Evolutionary conservation across 1,284 basidiomycete genomes (phyloP).

Genomic region (Baeospora myosura): DNA sequence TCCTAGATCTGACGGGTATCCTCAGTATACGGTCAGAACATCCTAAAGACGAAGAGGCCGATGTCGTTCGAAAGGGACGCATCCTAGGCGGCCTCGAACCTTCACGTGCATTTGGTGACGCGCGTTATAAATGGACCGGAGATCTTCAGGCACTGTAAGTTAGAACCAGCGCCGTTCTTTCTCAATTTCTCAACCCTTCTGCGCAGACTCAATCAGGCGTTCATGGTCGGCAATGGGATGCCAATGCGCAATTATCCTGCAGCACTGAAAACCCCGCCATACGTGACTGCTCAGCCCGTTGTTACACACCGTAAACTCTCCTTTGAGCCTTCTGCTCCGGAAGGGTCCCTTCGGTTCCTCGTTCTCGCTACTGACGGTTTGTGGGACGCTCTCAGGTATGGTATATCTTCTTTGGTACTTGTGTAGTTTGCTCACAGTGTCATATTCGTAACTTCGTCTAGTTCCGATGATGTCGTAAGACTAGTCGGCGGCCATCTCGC

Average conservation of each 20-base stretch:
- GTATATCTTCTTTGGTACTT: not conserved
- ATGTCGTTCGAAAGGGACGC: conserved; percentile 81
- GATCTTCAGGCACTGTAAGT: conserved; percentile 69
- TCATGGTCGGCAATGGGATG: conserved; percentile 55
- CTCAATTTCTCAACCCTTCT: conserved; percentile 9
- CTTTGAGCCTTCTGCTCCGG: conserved; percentile 26
- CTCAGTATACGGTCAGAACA: conserved; percentile 87
- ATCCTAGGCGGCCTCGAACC: conserved; percentile 93
- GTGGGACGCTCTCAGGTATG: conserved; percentile 80
- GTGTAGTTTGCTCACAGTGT: conserved; percentile 1
- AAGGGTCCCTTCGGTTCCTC: conserved; percentile 56
- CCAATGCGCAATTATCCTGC: conserved; percentile 54
- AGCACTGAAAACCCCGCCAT: conserved; percentile 83
- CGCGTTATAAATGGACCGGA: conserved; percentile 85
- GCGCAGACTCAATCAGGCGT: conserved; percentile 57
- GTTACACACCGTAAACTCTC: conserved; percentile 74
- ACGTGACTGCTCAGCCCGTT: conserved; percentile 87
- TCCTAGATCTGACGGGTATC: conserved; percentile 11
- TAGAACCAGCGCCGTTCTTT: not conserved
- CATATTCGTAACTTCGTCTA: conserved; percentile 11
- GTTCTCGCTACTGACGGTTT: conserved; percentile 92
- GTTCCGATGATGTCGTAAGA: conserved; percentile 90
- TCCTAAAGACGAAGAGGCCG: conserved; percentile 71
- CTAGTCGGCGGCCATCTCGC: conserved; percentile 81
- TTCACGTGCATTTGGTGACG: conserved; percentile 91